A percentile compares a stretch with the other conserved stretches of the same genome.
Conservation (phyloP, 371 early-diverging fungal genomes). For the Phascolomyces articulosus region DNA sequence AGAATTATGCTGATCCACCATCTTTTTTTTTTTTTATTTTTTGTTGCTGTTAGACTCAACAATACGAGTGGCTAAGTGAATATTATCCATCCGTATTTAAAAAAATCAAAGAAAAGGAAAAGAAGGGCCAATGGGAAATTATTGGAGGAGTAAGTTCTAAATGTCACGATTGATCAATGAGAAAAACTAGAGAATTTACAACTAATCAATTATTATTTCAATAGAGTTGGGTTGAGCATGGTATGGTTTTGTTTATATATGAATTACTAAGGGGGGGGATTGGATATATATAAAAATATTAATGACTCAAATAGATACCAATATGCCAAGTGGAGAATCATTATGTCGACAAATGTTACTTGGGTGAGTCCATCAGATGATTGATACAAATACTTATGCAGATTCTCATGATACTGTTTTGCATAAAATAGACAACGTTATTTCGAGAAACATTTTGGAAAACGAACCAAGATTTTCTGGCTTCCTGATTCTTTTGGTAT, state of each 20-base stretch:
- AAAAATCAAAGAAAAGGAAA: constrained; percentile 70
- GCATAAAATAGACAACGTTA: constrained; percentile 73
- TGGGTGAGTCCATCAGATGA: constrained; percentile 42
- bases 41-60: constrained; percentile 63
- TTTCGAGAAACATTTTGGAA: constrained; percentile 86
- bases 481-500: constrained; percentile 92
- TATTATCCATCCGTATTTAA: constrained; percentile 86
- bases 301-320: constrained; percentile 80
- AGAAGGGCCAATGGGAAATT: constrained; percentile 87
- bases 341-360: constrained; percentile 92
- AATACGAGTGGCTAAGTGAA: constrained; percentile 90
- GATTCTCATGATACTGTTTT: too few relatives aligned
- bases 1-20: background rate
- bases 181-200: background rate
- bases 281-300: background rate
- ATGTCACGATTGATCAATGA: background rate
- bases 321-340: constrained; percentile 95
- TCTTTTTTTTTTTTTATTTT: background rate
- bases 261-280: background rate
- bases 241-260: constrained; percentile 17
- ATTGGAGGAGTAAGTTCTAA: constrained; percentile 83
- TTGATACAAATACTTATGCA: too few relatives aligned
- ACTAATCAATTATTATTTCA: background rate
- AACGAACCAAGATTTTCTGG: constrained; percentile 87
- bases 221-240: constrained; percentile 59